Evolutionary conservation across 306 rosid species (phyloP), one percentile per base, ranked within the genome.

Genomic region (Datisca glomerata): DNA sequence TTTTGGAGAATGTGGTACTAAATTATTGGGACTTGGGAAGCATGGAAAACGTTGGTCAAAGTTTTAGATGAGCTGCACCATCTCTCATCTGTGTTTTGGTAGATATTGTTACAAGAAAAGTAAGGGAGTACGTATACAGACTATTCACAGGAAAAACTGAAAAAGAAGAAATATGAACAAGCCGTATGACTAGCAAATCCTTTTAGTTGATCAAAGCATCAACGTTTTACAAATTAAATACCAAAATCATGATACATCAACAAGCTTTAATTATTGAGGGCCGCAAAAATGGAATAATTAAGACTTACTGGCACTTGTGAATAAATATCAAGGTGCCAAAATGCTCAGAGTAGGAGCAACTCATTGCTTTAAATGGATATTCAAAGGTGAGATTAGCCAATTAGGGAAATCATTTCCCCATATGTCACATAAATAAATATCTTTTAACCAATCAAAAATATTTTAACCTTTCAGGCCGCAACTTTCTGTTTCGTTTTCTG

Each of bases 401-500:
- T 49, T 34, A 24, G 49, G 24, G 31, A 53, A 33, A 18, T 41
- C 18, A 14, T 47, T 41, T 53, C 49, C 55, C 42, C 13, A 38
- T 28, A 15, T 56, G 47, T 15, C 53, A 55, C 59, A 38, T 37
- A 62, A 75, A 45, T 51, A 29, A 20, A 41, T 31, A 43, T 39
- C 48, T 18, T 31, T 27, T 42, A 45, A 25, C 44, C 56, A 31
- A 56, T 35, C 57, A 38, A 56, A 33, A 45, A 38, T 54, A 51
- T 56, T 22, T 27, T 66, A 74, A 67, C 61, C 60, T 46, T 53
- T 76, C 54, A 84, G 51, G 79, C 69, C 12, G 81, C 69, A 21
- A 51, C 82, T 51, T 84, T 84, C 10, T 65, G 53, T 60, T 84
- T 91, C 0, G 91, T 47, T 52, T 74, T 91, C 51, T 68, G 86